Evolutionary conservation across 2,329 filamentous ascomycete species (phyloP).

Genomic region (Colletotrichum sp.): DNA sequence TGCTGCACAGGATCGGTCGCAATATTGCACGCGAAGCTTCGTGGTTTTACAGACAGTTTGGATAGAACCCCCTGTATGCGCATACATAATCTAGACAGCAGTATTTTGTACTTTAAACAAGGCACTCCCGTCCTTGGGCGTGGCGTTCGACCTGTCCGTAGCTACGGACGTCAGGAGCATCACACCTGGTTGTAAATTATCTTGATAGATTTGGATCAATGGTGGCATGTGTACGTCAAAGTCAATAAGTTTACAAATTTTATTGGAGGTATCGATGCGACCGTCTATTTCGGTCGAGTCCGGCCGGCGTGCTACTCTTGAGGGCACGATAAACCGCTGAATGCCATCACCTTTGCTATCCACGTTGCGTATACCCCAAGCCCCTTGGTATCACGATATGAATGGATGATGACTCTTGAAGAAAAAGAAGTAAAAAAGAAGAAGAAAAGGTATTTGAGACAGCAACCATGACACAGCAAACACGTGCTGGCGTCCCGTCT

Average conservation of each 20-base stretch:
- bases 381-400: not conserved
- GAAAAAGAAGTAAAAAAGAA: not conserved
- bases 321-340: not conserved
- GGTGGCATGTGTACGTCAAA: not conserved
- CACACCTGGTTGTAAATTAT: not conserved
- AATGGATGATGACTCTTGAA: not conserved
- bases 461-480: not conserved
- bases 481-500: not conserved
- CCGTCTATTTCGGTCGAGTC: not conserved
- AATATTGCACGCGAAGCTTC: not conserved
- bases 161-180: not conserved
- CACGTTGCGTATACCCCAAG: not conserved
- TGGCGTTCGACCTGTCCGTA: not conserved
- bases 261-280: slow-evolving; percentile 11
- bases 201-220: not conserved
- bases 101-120: not conserved
- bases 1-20: not conserved
- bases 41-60: not conserved
- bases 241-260: not conserved
- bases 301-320: not conserved
- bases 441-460: not conserved
- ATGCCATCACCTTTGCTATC: not conserved
- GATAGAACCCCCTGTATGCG: not conserved
- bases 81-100: not conserved
- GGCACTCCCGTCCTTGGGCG: not conserved